A percentile compares a stretch with the other conserved stretches of the same genome.
Evolutionary conservation across 495 filamentous ascomycete species (phyloP).

Genomic region (Hypomontagnella submonticulosa): DNA sequence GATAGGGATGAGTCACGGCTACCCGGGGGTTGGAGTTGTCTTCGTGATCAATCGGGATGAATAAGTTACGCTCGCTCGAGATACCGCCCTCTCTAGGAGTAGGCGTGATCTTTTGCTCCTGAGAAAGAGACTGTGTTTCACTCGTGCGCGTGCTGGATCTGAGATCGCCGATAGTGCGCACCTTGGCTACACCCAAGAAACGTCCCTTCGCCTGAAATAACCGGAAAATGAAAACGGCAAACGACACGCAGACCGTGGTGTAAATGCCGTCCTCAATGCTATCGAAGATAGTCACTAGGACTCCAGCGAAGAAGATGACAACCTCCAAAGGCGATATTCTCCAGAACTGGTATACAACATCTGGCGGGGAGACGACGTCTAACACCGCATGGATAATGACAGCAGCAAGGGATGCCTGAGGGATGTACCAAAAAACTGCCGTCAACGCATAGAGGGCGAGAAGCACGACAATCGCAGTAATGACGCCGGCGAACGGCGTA

Average conservation of each 20-base stretch:
- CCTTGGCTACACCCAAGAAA: constrained; percentile 54
- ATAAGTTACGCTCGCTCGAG: constrained; percentile 50
- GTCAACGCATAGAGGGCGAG: constrained; percentile 65
- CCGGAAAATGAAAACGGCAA: constrained; percentile 56
- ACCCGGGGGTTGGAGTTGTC: constrained; percentile 59
- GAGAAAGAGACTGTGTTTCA: constrained; percentile 19
- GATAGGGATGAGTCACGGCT: constrained; percentile 54
- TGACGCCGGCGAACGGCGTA: constrained; percentile 63
- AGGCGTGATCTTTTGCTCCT: constrained; percentile 9
- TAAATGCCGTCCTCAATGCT: constrained; percentile 66
- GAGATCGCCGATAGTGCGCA: constrained; percentile 53
- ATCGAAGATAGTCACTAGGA: constrained; percentile 62
- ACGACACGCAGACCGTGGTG: constrained; percentile 56
- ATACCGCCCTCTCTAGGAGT: constrained; percentile 13
- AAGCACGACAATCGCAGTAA: constrained; percentile 63
- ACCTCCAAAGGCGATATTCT: constrained; percentile 62
- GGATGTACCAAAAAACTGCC: constrained; percentile 64
- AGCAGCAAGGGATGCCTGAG: constrained; percentile 55
- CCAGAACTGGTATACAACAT: constrained; percentile 63
- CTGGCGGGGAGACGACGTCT: constrained; percentile 61
- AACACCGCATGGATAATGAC: constrained; percentile 66
- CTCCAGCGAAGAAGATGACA: constrained; percentile 63
- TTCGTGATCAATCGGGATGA: constrained; percentile 53
- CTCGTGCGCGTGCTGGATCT: constrained; percentile 47
- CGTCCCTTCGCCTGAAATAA: constrained; percentile 33